A percentile compares a stretch with the other conserved stretches of the same genome.
These are phyloP conservation scores for Oryza rufipogon DNA, from an alignment of 176 grass and related monocot species.

Conservation along the genomic window DNA sequence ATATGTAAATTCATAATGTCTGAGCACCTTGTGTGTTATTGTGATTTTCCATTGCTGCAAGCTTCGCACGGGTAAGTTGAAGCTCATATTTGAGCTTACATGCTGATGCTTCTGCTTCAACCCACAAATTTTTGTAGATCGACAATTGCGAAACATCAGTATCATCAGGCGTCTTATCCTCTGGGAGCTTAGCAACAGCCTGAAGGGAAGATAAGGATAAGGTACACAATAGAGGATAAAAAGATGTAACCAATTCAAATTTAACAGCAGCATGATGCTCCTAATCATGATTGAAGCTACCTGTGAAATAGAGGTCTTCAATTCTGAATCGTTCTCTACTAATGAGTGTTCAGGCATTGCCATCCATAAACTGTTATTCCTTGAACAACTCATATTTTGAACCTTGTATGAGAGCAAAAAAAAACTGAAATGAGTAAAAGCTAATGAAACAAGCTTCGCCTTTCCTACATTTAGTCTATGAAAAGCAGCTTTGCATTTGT, in stretches of 20 bases:
- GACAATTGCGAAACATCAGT: slow-evolving; percentile 47
- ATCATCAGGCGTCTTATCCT: slow-evolving; percentile 46
- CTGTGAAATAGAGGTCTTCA: slow-evolving; percentile 54
- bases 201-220: slow-evolving; percentile 39
- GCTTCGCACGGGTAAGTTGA: slow-evolving; percentile 52
- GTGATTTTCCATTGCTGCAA: slow-evolving; percentile 34
- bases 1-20: slow-evolving; percentile 31
- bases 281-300: slow-evolving; percentile 42
- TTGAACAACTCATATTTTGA: slow-evolving; percentile 24
- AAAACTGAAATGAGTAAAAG: slow-evolving; percentile 36
- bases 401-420: slow-evolving; percentile 29
- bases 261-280: slow-evolving; percentile 13
- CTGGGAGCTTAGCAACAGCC: slow-evolving; percentile 53
- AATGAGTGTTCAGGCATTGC: slow-evolving; percentile 31
- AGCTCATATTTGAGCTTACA: slow-evolving; percentile 89
- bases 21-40: slow-evolving; percentile 32
- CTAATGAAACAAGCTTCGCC: background rate
- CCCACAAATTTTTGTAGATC: slow-evolving; percentile 77
- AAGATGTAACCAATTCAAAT: slow-evolving; percentile 1
- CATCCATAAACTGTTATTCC: slow-evolving; percentile 29
- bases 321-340: slow-evolving; percentile 41
- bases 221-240: background rate
- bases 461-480: slow-evolving; percentile 5
- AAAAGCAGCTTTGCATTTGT: slow-evolving; percentile 7
- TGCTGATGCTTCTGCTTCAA: slow-evolving; percentile 73